phyloP scores from a whole-genome alignment of 495 filamentous ascomycete species.

The Tuber microsphaerosporum region DNA sequence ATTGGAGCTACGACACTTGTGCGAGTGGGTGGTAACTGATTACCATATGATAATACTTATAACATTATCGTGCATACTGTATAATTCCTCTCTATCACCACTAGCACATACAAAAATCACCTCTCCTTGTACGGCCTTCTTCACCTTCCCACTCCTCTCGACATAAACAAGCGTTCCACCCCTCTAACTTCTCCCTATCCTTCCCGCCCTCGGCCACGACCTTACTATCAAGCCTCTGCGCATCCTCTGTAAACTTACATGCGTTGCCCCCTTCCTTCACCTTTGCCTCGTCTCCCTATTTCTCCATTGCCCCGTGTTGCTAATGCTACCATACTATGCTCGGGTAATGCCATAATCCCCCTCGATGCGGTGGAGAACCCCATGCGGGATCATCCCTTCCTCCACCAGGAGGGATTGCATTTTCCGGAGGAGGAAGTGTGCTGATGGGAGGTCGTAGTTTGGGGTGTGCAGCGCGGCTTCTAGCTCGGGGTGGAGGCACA shows the following conservation, averaged over 20 bases:
- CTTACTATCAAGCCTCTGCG: slow-evolving; percentile 7
- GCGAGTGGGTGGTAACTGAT: neutral
- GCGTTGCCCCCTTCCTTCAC: slow-evolving; percentile 30
- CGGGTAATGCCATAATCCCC: slow-evolving; percentile 47
- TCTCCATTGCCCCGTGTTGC: slow-evolving; percentile 35
- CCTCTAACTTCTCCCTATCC: slow-evolving; percentile 22
- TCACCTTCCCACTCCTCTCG: slow-evolving; percentile 42
- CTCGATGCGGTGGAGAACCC: slow-evolving; percentile 47
- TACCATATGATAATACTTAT: no score
- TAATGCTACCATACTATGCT: slow-evolving; percentile 46
- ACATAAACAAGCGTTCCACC: slow-evolving; percentile 45
- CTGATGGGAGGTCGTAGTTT: slow-evolving; percentile 46
- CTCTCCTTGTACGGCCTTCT: slow-evolving; percentile 40
- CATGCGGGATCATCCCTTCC: slow-evolving; percentile 48
- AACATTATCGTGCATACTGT: neutral
- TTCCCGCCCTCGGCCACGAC: slow-evolving; percentile 26
- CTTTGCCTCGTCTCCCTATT: slow-evolving; percentile 29
- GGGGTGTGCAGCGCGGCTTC: slow-evolving; percentile 48
- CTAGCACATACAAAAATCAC: neutral
- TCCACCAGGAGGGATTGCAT: slow-evolving; percentile 47
- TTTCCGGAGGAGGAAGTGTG: slow-evolving; percentile 49
- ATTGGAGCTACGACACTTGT: neutral
- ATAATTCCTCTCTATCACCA: neutral
- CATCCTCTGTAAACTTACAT: slow-evolving; percentile 30
- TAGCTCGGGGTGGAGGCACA: slow-evolving; percentile 46